Evolutionary conservation across 495 filamentous ascomycete genomes (phyloP).

Genomic region (Penicillium diatomitis): DNA sequence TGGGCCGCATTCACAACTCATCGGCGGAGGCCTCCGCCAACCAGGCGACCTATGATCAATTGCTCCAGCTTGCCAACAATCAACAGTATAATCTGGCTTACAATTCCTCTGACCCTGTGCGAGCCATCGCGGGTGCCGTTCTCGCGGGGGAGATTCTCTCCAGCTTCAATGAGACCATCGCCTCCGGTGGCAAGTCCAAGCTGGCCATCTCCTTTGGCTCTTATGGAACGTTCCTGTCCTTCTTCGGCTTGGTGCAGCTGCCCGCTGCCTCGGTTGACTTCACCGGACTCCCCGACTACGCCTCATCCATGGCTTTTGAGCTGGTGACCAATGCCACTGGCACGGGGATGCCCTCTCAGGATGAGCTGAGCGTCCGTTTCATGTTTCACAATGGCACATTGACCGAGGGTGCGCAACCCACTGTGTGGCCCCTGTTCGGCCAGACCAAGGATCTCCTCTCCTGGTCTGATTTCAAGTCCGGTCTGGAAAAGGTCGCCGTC

Average conservation of each 20-base stretch:
- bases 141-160: conserved; percentile 39
- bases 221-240: conserved; percentile 40
- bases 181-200: conserved; percentile 23
- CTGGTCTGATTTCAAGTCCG: conserved; percentile 32
- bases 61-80: conserved; percentile 37
- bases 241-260: conserved; percentile 41
- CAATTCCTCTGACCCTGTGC: conserved; percentile 36
- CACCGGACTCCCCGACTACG: conserved; percentile 41
- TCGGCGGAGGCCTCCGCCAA: conserved; percentile 23
- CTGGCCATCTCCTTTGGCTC: conserved; percentile 39
- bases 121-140: conserved; percentile 39
- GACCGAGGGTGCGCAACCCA: conserved; percentile 16
- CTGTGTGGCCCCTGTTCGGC: conserved; percentile 37
- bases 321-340: conserved; percentile 37
- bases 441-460: conserved; percentile 16
- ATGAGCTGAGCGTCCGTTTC: conserved; percentile 38
- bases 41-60: conserved; percentile 23
- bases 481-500: conserved; percentile 33
- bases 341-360: conserved; percentile 22
- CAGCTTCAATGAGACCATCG: conserved; percentile 33
- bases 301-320: conserved; percentile 43
- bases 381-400: conserved; percentile 45
- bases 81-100: conserved; percentile 47
- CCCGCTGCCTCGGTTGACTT: conserved; percentile 27
- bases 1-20: conserved; percentile 45